phyloP scores from a whole-genome alignment of 495 filamentous ascomycete species.

The Lophiotrema nucula region DNA sequence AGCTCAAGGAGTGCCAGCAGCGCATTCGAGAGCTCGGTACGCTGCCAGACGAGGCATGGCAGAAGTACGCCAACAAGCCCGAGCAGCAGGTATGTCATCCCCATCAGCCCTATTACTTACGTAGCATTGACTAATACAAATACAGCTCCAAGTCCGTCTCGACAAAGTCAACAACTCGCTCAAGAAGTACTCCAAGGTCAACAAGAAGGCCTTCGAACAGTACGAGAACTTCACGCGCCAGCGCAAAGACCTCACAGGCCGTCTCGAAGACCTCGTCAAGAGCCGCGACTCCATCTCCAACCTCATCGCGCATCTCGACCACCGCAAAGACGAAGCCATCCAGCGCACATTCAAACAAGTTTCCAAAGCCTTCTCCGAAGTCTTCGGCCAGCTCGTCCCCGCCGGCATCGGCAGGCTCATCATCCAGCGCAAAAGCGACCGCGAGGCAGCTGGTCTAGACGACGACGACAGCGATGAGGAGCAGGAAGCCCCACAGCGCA shows the following conservation, averaged over 20 bases:
- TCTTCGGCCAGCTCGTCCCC: constrained; percentile 93
- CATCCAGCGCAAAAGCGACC: constrained; percentile 86
- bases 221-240: constrained; percentile 96
- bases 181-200: constrained; percentile 96
- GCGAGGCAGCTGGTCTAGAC: neutral
- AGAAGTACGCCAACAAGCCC: constrained; percentile 78
- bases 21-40: constrained; percentile 93
- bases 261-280: constrained; percentile 78
- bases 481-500: constrained; percentile 50
- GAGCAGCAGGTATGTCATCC: constrained; percentile 62
- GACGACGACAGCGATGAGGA: constrained; percentile 56
- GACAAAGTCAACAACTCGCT: constrained; percentile 90
- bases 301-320: constrained; percentile 86
- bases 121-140: constrained; percentile 5
- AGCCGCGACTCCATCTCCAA: constrained; percentile 84
- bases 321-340: constrained; percentile 92
- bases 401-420: constrained; percentile 87
- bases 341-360: constrained; percentile 99
- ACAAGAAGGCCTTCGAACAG: constrained; percentile 99
- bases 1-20: constrained; percentile 73
- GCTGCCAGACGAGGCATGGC: constrained; percentile 90
- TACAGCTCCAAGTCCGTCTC: constrained; percentile 50
- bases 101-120: neutral
- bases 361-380: constrained; percentile 80
- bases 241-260: constrained; percentile 75